A percentile compares a stretch with the other conserved stretches of the same genome.
Conservation (phyloP, 768 basidiomycete genomes). For the Macrolepiota fuliginosa region DNA sequence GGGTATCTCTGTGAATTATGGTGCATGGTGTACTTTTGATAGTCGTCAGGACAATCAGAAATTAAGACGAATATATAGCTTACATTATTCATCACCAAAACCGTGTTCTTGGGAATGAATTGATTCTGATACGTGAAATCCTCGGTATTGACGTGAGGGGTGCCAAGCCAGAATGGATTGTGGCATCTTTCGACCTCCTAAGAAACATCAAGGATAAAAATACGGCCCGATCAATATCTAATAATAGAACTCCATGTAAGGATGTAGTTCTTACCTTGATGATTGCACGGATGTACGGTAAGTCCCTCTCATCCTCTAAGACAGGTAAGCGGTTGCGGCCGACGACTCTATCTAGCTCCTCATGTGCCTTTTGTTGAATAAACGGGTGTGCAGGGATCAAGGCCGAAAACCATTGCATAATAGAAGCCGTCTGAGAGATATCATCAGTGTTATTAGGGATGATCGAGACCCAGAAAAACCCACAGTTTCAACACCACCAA, state of each 20-base stretch:
- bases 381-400: conserved; percentile 19
- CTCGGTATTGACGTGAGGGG: conserved; percentile 35
- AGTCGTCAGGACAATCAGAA: not conserved
- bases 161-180: conserved; percentile 37
- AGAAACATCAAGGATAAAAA: too few species aligned
- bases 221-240: not conserved
- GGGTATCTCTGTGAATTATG: conserved; percentile 35
- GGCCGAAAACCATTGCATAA: conserved; percentile 37
- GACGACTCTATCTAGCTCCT: conserved; percentile 24
- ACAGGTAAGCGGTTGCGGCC: conserved; percentile 16
- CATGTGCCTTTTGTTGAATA: conserved; percentile 18
- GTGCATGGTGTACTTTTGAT: conserved; percentile 33
- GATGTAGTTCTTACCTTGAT: conserved; percentile 19
- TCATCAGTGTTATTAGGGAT: not conserved
- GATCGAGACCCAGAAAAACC: not conserved
- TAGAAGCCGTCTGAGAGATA: conserved; percentile 27
- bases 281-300: conserved; percentile 20
- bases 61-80: not conserved
- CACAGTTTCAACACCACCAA: conserved; percentile 42
- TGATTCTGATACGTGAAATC: conserved; percentile 40
- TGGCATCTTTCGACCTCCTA: conserved; percentile 36
- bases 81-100: conserved; percentile 36
- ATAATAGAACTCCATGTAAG: not conserved
- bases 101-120: conserved; percentile 38
- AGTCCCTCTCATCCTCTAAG: conserved; percentile 16